Conservation (phyloP, 2,329 filamentous ascomycete species). For the Ceratocystis huliohia region DNA sequence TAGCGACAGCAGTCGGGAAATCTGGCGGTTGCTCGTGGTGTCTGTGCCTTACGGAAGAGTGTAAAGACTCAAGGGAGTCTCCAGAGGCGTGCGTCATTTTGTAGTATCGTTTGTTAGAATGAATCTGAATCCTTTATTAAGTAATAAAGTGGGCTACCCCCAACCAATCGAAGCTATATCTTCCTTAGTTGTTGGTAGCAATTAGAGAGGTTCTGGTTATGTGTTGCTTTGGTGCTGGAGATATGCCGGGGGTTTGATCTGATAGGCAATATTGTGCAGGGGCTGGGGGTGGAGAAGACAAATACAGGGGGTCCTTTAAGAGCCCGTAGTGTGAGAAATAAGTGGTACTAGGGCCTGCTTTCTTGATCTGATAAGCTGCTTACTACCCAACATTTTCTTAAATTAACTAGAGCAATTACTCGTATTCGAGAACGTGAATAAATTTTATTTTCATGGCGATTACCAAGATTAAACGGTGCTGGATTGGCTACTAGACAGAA, state of each 20-base stretch:
- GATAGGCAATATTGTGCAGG: conserved; percentile 7
- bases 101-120: neutral
- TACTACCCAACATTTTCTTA: no score
- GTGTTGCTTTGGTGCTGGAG: conserved; percentile 1
- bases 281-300: neutral
- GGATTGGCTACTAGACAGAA: no score
- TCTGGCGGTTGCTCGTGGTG: neutral
- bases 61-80: neutral
- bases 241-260: conserved; percentile 11
- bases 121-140: neutral
- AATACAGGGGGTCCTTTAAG: neutral
- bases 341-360: no score
- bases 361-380: no score
- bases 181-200: neutral
- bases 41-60: neutral
- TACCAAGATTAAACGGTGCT: no score
- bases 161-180: neutral
- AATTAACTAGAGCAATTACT: no score
- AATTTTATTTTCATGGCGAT: no score
- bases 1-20: neutral
- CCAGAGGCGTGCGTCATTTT: conserved; percentile 1
- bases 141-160: neutral
- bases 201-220: neutral
- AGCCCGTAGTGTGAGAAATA: neutral
- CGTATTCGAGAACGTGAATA: no score